A percentile compares a stretch with the other conserved stretches of the same genome.
Conservation (phyloP, 2,329 filamentous ascomycete genomes). For the Cytospora leucostoma region DNA sequence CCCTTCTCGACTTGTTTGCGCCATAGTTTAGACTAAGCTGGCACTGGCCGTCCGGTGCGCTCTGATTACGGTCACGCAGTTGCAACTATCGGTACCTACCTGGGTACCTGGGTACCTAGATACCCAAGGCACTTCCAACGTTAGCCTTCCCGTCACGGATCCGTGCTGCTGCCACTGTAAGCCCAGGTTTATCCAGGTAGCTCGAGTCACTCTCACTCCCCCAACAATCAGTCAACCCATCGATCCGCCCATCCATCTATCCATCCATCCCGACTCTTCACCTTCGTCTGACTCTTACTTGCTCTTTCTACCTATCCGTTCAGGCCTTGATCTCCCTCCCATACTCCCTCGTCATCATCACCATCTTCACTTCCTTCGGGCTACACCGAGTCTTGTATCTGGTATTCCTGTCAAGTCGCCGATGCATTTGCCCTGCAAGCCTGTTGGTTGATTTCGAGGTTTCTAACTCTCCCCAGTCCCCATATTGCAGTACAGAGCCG, state of each 20-base stretch:
- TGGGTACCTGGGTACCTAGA: too few species aligned
- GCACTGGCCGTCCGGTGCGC: neutral
- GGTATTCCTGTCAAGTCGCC: constrained; percentile 11
- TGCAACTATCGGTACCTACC: too few species aligned
- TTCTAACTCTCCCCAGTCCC: neutral
- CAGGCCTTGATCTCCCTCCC: constrained; percentile 25
- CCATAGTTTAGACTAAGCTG: neutral
- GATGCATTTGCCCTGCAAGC: constrained; percentile 33
- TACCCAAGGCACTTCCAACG: neutral
- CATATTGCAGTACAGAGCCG: constrained; percentile 28
- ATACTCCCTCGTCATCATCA: constrained; percentile 26
- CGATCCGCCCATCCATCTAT: constrained; percentile 8
- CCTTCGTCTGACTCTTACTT: constrained; percentile 5
- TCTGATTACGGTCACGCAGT: neutral
- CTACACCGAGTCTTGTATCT: constrained; percentile 6
- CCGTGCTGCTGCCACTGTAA: neutral
- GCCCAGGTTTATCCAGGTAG: neutral
- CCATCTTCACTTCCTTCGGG: neutral
- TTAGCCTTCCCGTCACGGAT: neutral
- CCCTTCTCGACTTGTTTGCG: neutral
- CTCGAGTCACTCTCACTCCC: neutral
- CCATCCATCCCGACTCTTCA: neutral
- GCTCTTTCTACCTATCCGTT: constrained; percentile 15
- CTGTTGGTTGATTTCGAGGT: constrained; percentile 37
- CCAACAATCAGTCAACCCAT: constrained; percentile 2